These are phyloP conservation scores for Mortierella hygrophila DNA, from an alignment of 192 early-diverging fungal genomes.

Conservation along the genomic window DNA sequence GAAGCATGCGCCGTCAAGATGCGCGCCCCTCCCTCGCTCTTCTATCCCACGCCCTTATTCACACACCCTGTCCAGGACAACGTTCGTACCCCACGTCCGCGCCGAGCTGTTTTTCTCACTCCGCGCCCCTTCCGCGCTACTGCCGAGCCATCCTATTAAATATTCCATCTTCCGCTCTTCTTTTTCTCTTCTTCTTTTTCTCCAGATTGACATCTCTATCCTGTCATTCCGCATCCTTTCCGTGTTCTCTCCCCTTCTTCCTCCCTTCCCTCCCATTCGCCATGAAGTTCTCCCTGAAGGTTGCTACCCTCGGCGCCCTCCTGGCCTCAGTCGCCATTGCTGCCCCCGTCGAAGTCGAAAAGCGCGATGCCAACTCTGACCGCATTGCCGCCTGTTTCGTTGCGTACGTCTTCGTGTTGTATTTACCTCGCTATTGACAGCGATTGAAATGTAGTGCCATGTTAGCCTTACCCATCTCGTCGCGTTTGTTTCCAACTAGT, in stretches of 20 bases:
- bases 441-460: not conserved
- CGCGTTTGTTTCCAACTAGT: not conserved
- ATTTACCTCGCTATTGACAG: not conserved
- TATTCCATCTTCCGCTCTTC: not conserved
- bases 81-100: not conserved
- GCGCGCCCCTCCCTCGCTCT: not conserved
- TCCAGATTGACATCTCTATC: constrained; percentile 18
- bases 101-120: not conserved
- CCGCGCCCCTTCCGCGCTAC: not conserved
- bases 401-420: not conserved
- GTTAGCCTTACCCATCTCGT: not conserved
- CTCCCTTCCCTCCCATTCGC: not conserved
- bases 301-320: constrained; percentile 10
- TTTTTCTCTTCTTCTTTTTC: constrained; percentile 2
- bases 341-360: constrained; percentile 26
- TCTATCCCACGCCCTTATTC: not conserved
- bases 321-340: constrained; percentile 3
- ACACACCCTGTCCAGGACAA: not conserved
- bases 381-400: constrained; percentile 20
- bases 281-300: constrained; percentile 37
- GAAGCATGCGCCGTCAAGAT: too few species aligned
- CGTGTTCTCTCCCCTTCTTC: not conserved
- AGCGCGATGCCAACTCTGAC: constrained; percentile 30
- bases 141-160: not conserved
- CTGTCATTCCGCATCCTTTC: not conserved